Evolutionary conservation across 1,284 basidiomycete genomes (phyloP).

Genomic region (Papiliotrema laurentii): DNA sequence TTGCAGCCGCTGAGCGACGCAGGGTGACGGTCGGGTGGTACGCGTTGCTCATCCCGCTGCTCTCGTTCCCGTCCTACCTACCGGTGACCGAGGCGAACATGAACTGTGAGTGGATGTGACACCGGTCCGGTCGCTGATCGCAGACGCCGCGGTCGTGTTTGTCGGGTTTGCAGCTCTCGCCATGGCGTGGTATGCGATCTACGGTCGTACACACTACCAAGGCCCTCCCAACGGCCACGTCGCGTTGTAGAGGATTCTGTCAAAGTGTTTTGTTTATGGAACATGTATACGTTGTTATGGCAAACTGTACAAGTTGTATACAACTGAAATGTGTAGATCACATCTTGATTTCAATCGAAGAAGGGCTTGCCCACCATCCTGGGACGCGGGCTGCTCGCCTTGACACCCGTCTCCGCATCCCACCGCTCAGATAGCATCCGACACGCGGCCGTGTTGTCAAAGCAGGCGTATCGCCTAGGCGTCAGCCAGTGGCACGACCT

Average conservation of each 20-base stretch:
- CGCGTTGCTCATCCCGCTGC: conserved; percentile 19
- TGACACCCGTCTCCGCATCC: conserved; percentile 16
- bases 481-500: background rate
- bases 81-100: conserved; percentile 19
- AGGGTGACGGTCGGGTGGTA: conserved; percentile 20
- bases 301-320: background rate
- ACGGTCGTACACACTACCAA: background rate
- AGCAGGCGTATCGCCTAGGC: conserved; percentile 32
- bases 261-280: background rate
- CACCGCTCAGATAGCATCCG: conserved; percentile 29
- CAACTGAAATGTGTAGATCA: background rate
- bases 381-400: conserved; percentile 17
- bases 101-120: conserved; percentile 25
- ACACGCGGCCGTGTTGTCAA: conserved; percentile 34
- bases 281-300: background rate
- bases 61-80: conserved; percentile 23
- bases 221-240: background rate
- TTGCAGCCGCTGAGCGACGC: background rate
- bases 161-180: background rate
- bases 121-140: background rate
- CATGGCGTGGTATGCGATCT: background rate
- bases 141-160: background rate
- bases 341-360: conserved; percentile 17
- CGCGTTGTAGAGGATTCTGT: background rate
- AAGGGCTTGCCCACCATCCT: conserved; percentile 17